Conservation (phyloP, 2,329 filamentous ascomycete species). For the Graphilbum ipis-grandicollis region DNA sequence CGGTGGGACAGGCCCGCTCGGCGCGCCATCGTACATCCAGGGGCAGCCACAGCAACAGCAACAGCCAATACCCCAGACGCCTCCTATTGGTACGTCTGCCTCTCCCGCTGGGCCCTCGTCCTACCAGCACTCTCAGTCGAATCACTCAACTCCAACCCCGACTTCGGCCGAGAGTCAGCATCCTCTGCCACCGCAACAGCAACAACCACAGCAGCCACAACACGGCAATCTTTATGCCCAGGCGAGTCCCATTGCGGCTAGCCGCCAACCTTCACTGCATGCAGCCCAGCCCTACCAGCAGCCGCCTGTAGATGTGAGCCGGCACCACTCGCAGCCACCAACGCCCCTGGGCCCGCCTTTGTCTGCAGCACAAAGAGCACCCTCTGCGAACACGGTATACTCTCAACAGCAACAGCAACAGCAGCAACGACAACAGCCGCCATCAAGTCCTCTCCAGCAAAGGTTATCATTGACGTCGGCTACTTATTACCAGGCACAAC, state of each 20-base stretch:
- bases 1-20: slow-evolving; percentile 17
- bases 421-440: background rate
- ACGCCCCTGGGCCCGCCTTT: slow-evolving; percentile 35
- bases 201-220: background rate
- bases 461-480: background rate
- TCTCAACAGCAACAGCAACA: background rate
- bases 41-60: slow-evolving; percentile 9
- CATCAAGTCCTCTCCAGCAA: background rate
- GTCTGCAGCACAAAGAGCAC: slow-evolving; percentile 16
- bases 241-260: slow-evolving; percentile 29
- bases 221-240: slow-evolving; percentile 26
- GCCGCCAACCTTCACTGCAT: background rate
- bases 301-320: slow-evolving; percentile 21
- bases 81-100: slow-evolving; percentile 29
- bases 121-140: slow-evolving; percentile 36
- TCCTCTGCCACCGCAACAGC: slow-evolving; percentile 1
- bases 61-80: slow-evolving; percentile 27
- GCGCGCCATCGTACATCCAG: slow-evolving; percentile 21
- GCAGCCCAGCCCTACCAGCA: slow-evolving; percentile 11
- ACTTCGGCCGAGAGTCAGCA: slow-evolving; percentile 44
- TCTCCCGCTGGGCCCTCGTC: slow-evolving; percentile 20
- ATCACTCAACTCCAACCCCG: slow-evolving; percentile 42
- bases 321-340: slow-evolving; percentile 35
- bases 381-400: slow-evolving; percentile 8
- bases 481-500: background rate